phyloP scores from a whole-genome alignment of 495 filamentous ascomycete species.

The Penicillium argentinense region DNA sequence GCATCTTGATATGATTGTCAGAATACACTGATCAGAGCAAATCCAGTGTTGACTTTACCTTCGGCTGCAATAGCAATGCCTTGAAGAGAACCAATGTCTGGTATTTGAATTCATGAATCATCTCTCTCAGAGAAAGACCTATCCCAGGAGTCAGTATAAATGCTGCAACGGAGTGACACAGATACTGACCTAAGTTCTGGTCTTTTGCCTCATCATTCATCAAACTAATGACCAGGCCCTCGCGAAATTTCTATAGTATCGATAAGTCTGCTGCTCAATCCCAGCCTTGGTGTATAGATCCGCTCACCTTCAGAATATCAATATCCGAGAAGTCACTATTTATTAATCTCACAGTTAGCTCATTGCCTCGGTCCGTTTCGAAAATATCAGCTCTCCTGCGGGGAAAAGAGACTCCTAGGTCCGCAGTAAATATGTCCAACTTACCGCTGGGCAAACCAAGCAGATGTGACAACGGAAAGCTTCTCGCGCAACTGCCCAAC shows the following conservation, averaged over 20 bases:
- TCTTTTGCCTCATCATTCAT: constrained; percentile 71
- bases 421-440: constrained; percentile 29
- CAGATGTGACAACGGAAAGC: constrained; percentile 82
- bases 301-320: constrained; percentile 68
- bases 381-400: too few relatives aligned
- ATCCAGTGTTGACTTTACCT: constrained; percentile 53
- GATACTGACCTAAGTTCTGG: constrained; percentile 75
- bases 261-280: constrained; percentile 12
- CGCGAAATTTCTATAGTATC: constrained; percentile 74
- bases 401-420: too few relatives aligned
- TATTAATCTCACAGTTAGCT: constrained; percentile 17
- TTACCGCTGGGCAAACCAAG: constrained; percentile 96
- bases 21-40: constrained; percentile 8
- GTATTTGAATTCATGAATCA: constrained; percentile 89
- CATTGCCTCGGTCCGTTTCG: constrained; percentile 1
- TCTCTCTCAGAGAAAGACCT: constrained; percentile 83
- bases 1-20: too few relatives aligned
- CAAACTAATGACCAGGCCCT: constrained; percentile 71
- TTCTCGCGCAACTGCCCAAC: constrained; percentile 80
- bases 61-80: constrained; percentile 88
- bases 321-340: constrained; percentile 68
- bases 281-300: constrained; percentile 6
- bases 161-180: neutral
- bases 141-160: constrained; percentile 16
- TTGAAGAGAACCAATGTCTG: constrained; percentile 95